Evolutionary conservation across 2,329 filamentous ascomycete species (phyloP).

Genomic region (Fusarium bactridioides): DNA sequence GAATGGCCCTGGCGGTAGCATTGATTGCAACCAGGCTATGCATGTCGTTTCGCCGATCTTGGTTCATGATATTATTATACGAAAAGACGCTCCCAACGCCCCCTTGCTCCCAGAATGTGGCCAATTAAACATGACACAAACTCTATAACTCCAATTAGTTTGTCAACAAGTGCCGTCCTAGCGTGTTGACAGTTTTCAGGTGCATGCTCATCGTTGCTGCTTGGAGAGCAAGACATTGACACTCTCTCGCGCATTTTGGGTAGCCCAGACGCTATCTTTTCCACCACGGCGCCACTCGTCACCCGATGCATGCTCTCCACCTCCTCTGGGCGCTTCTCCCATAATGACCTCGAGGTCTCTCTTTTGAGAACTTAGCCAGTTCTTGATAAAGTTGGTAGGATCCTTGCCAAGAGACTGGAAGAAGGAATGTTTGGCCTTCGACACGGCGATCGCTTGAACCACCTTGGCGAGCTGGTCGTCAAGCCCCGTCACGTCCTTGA

Average conservation of each 20-base stretch:
- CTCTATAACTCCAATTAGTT: slow-evolving; percentile 35
- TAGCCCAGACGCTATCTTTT: slow-evolving; percentile 62
- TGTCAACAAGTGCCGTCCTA: neutral
- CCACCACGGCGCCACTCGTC: slow-evolving; percentile 76
- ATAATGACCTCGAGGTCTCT: slow-evolving; percentile 88
- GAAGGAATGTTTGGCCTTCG: slow-evolving; percentile 91
- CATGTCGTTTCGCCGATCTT: slow-evolving; percentile 20
- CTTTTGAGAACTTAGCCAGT: slow-evolving; percentile 92
- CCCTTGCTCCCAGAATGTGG: slow-evolving; percentile 29
- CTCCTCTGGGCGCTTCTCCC: slow-evolving; percentile 77
- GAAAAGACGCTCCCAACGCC: slow-evolving; percentile 41
- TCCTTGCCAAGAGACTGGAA: slow-evolving; percentile 80
- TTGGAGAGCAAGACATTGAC: slow-evolving; percentile 68
- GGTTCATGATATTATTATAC: slow-evolving; percentile 40
- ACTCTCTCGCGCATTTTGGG: slow-evolving; percentile 67
- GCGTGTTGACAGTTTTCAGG: neutral
- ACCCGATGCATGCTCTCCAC: slow-evolving; percentile 61
- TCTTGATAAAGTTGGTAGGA: slow-evolving; percentile 81
- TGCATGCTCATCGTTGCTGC: slow-evolving; percentile 52
- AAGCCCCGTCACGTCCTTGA: slow-evolving; percentile 77
- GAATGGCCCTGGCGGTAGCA: slow-evolving; percentile 6
- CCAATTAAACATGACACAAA: slow-evolving; percentile 32
- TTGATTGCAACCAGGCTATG: slow-evolving; percentile 10
- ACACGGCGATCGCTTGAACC: slow-evolving; percentile 82
- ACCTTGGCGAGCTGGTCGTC: slow-evolving; percentile 88